Conservation (phyloP, 2,329 filamentous ascomycete genomes). For the Penicillium sp. region DNA sequence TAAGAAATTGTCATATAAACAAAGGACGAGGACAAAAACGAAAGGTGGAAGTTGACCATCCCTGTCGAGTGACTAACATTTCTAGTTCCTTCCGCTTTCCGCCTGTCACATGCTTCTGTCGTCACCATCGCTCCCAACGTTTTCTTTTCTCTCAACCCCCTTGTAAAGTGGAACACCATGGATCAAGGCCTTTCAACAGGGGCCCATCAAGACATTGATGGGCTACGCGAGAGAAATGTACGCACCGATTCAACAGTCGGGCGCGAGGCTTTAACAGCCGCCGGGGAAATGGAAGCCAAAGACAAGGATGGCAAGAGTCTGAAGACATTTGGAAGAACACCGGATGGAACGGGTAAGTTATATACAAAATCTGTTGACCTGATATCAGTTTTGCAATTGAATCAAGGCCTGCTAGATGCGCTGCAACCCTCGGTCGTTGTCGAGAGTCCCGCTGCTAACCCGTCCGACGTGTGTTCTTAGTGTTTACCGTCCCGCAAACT, state of each 20-base stretch:
- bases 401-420: not conserved
- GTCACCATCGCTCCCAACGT: constrained; percentile 21
- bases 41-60: not conserved
- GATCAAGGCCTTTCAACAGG: constrained; percentile 40
- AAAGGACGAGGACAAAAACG: not conserved
- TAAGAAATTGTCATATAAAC: not conserved
- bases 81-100: constrained; percentile 6
- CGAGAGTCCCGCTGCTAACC: constrained; percentile 19
- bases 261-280: constrained; percentile 40
- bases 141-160: constrained; percentile 21
- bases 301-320: constrained; percentile 53
- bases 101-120: constrained; percentile 28
- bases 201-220: constrained; percentile 35
- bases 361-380: not conserved
- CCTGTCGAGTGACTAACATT: constrained; percentile 17
- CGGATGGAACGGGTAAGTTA: constrained; percentile 77
- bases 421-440: constrained; percentile 1
- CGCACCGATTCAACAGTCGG: constrained; percentile 46
- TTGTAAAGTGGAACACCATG: constrained; percentile 28
- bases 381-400: not conserved
- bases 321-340: constrained; percentile 87
- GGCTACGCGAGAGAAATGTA: constrained; percentile 49
- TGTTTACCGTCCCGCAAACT: constrained; percentile 91
- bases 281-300: constrained; percentile 41
- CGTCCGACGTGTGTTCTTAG: constrained; percentile 47